These are phyloP conservation scores for Hypoxylon sp. DNA, from an alignment of 2,329 filamentous ascomycete genomes.

Conservation along the genomic window DNA sequence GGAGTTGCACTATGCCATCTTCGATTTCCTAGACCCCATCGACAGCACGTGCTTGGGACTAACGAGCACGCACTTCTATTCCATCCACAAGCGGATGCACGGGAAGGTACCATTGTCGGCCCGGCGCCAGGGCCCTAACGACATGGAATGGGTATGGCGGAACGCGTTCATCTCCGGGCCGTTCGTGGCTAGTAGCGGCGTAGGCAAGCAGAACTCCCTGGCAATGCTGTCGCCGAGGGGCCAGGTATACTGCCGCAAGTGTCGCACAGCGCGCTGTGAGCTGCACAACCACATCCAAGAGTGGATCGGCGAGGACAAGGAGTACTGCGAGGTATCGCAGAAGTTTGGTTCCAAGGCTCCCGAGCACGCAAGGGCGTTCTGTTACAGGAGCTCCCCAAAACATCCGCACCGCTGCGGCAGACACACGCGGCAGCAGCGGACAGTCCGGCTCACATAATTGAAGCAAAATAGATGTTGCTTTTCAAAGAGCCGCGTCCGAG, in stretches of 20 bases:
- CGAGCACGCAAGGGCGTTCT: constrained; percentile 64
- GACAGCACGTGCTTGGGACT: constrained; percentile 75
- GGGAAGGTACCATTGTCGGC: constrained; percentile 69
- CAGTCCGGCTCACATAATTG: constrained; percentile 50
- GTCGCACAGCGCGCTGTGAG: constrained; percentile 72
- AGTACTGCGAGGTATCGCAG: constrained; percentile 73
- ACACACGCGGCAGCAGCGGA: constrained; percentile 59
- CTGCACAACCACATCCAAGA: constrained; percentile 73
- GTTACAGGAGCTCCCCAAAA: constrained; percentile 72
- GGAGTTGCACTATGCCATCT: constrained; percentile 72
- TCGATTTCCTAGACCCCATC: constrained; percentile 75
- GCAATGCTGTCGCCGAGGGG: constrained; percentile 68
- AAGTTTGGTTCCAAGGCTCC: constrained; percentile 67
- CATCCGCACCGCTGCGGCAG: constrained; percentile 71
- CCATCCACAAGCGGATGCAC: constrained; percentile 70
- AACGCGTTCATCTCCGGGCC: constrained; percentile 60
- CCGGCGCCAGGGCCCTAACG: constrained; percentile 72
- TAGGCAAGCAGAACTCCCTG: constrained; percentile 54
- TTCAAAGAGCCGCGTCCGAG: not conserved
- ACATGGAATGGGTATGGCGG: constrained; percentile 75
- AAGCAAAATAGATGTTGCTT: not conserved
- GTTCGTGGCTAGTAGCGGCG: constrained; percentile 53
- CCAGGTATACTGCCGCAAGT: constrained; percentile 74
- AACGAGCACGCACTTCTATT: constrained; percentile 70
- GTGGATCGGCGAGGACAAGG: constrained; percentile 70